These are phyloP conservation scores for Entomortierella parvispora DNA, from an alignment of 192 early-diverging fungal species.

Conservation along the genomic window DNA sequence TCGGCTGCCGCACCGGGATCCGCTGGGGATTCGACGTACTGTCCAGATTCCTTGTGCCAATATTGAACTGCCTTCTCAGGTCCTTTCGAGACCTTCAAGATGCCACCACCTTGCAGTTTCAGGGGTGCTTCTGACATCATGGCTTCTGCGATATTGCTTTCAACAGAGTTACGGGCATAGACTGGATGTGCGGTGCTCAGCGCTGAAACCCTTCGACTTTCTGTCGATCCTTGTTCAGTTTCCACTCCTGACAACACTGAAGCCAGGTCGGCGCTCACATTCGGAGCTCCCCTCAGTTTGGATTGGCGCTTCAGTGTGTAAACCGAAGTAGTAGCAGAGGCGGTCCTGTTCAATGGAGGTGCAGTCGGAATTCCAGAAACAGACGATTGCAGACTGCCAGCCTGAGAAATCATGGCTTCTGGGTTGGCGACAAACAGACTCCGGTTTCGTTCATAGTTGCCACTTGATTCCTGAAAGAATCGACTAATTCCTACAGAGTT, in stretches of 20 bases:
- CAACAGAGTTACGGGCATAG: conserved; percentile 22
- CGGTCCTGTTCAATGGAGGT: conserved; percentile 4
- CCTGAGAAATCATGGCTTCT: conserved; percentile 18
- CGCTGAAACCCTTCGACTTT: conserved; percentile 17
- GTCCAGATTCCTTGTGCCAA: conserved; percentile 46
- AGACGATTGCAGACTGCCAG: conserved; percentile 25
- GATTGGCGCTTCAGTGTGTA: conserved; percentile 8
- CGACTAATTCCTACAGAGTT: conserved; percentile 45
- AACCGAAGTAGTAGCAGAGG: conserved; percentile 16
- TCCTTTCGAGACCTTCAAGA: conserved; percentile 47
- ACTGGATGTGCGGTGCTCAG: conserved; percentile 6
- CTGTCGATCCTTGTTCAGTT: conserved; percentile 3
- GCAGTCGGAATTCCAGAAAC: conserved; percentile 15
- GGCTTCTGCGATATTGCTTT: conserved; percentile 35
- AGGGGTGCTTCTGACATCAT: conserved; percentile 23
- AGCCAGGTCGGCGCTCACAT: conserved; percentile 17
- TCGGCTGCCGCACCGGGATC: conserved; percentile 5
- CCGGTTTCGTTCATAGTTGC: conserved; percentile 25
- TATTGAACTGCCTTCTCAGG: conserved; percentile 51
- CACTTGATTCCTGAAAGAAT: conserved; percentile 49
- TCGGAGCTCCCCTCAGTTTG: background rate
- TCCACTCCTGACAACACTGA: conserved; percentile 23
- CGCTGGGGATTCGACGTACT: conserved; percentile 16
- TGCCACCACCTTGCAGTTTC: conserved; percentile 29
- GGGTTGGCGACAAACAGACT: conserved; percentile 46